These are phyloP conservation scores for Hypoxylon rubiginosum DNA, from an alignment of 2,329 filamentous ascomycete genomes.

Conservation along the genomic window DNA sequence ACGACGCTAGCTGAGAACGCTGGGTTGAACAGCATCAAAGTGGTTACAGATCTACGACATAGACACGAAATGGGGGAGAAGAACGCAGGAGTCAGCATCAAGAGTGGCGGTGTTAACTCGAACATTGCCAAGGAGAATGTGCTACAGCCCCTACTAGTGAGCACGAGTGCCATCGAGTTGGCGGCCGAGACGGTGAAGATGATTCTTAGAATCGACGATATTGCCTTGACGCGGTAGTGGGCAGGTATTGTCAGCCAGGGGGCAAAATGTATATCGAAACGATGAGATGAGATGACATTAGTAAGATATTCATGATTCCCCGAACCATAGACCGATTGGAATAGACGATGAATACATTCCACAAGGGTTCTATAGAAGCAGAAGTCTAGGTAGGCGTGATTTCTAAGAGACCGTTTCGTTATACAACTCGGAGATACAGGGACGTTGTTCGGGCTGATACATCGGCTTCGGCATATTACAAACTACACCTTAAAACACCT, in stretches of 20 bases:
- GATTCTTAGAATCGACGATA: conserved; percentile 78
- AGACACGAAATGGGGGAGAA: conserved; percentile 95
- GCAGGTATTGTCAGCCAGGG: conserved; percentile 9
- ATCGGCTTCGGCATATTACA: conserved; percentile 22
- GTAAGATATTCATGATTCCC: conserved; percentile 23
- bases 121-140: conserved; percentile 98
- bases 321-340: conserved; percentile 5
- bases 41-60: conserved; percentile 95
- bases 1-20: conserved; percentile 98
- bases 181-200: conserved; percentile 99
- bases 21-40: conserved; percentile 97
- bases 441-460: not conserved
- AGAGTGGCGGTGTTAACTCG: conserved; percentile 95
- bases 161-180: conserved; percentile 96
- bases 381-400: not conserved
- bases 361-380: not conserved
- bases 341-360: not conserved
- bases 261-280: conserved; percentile 40
- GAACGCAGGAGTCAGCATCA: conserved; percentile 98
- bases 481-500: conserved; percentile 4
- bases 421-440: not conserved
- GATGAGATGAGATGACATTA: conserved; percentile 30
- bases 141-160: conserved; percentile 93
- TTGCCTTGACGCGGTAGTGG: conserved; percentile 71
- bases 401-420: not conserved